Conservation (phyloP, 73 alveolate species). For the Tetrahymena malaccensis region DNA sequence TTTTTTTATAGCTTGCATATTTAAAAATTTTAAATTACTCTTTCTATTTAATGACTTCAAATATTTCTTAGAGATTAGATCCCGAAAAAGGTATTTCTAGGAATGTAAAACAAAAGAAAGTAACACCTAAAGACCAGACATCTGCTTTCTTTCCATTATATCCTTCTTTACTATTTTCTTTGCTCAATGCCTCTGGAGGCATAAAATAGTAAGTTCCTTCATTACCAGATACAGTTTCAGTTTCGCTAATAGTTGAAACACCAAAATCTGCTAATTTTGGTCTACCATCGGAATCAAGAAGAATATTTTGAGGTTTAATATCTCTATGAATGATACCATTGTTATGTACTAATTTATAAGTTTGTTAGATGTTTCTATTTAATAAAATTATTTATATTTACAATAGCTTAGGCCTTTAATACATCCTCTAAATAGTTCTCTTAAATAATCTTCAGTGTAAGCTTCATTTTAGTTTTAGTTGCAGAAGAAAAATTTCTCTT, state of each 20-base stretch:
- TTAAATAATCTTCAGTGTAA: conserved; percentile 48
- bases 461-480: conserved; percentile 19
- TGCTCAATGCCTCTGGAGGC: conserved; percentile 93
- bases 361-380: background rate
- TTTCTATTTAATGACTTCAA: conserved; percentile 48
- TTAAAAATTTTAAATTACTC: conserved; percentile 4
- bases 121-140: conserved; percentile 94
- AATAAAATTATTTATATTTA: background rate
- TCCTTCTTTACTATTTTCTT: conserved; percentile 49
- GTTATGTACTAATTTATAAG: conserved; percentile 55
- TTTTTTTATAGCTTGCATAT: background rate
- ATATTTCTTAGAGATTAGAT: conserved; percentile 60
- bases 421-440: conserved; percentile 57
- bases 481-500: conserved; percentile 53
- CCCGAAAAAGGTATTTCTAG: conserved; percentile 80
- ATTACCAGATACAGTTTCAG: conserved; percentile 68
- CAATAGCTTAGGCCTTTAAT: conserved; percentile 62
- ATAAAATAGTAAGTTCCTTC: conserved; percentile 90
- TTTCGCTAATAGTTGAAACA: conserved; percentile 48
- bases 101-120: conserved; percentile 74
- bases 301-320: conserved; percentile 91
- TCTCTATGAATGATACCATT: conserved; percentile 90
- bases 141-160: conserved; percentile 92
- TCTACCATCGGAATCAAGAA: conserved; percentile 65
- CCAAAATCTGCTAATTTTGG: conserved; percentile 95